A percentile compares a stretch with the other conserved stretches of the same genome.
phyloP scores from a whole-genome alignment of 2,329 filamentous ascomycete species.

The Paraphaeosphaeria sporulosa region DNA sequence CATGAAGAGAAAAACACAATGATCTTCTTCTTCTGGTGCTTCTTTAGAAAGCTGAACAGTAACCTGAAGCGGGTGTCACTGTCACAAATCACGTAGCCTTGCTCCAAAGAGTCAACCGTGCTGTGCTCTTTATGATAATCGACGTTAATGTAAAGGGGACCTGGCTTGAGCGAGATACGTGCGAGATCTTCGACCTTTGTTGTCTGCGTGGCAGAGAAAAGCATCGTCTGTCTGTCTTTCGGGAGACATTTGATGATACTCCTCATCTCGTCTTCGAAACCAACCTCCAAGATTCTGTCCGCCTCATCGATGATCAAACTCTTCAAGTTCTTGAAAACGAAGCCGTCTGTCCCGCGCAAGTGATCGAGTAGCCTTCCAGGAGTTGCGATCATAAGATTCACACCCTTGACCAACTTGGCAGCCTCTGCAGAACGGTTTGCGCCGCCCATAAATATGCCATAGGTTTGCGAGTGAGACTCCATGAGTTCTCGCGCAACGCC shows the following conservation, averaged over 20 bases:
- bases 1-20: conserved; percentile 92
- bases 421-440: conserved; percentile 90
- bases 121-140: conserved; percentile 88
- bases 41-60: conserved; percentile 92
- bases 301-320: conserved; percentile 95
- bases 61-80: conserved; percentile 92
- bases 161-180: conserved; percentile 87
- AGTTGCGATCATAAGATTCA: conserved; percentile 93
- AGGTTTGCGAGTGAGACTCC: conserved; percentile 91
- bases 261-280: conserved; percentile 98
- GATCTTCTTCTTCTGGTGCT: conserved; percentile 93
- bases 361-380: conserved; percentile 93
- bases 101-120: conserved; percentile 92
- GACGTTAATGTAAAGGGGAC: conserved; percentile 96
- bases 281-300: conserved; percentile 93
- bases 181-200: conserved; percentile 98
- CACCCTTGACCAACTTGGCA: conserved; percentile 91
- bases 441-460: conserved; percentile 94
- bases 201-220: conserved; percentile 98
- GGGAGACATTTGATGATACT: conserved; percentile 93
- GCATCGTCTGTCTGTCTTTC: conserved; percentile 89
- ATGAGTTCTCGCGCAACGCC: conserved; percentile 93
- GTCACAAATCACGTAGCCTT: conserved; percentile 94
- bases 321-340: conserved; percentile 91
- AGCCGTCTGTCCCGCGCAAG: conserved; percentile 87